Conservation (phyloP, 441 rosid genomes). For the Populus trichocarpa region DNA sequence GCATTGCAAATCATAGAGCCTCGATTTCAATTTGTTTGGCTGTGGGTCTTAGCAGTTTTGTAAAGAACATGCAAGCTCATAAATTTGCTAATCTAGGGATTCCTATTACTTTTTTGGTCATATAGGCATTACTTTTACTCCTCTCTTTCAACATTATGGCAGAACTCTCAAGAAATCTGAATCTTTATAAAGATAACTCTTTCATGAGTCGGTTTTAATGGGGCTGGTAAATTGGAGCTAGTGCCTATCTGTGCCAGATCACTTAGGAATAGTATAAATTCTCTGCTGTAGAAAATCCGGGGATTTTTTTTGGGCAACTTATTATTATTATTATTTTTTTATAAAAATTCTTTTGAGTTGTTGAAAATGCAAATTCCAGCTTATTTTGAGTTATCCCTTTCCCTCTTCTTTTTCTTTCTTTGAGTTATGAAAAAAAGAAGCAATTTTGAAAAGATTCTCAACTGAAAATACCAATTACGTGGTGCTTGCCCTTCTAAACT, state of each 20-base stretch:
- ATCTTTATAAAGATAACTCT: background rate
- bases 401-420: background rate
- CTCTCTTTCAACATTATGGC: background rate
- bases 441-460: background rate
- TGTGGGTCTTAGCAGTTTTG: no score
- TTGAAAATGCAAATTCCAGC: background rate
- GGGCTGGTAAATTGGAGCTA: background rate
- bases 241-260: background rate
- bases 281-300: background rate
- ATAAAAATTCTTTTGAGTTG: no score
- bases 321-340: background rate
- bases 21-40: no score
- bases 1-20: no score
- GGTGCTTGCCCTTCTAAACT: background rate
- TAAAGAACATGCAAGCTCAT: no score
- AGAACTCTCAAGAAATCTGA: background rate
- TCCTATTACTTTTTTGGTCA: no score
- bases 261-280: background rate
- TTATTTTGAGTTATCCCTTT: background rate
- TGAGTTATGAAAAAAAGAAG: background rate
- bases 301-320: background rate
- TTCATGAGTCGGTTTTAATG: background rate
- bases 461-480: background rate
- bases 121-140: background rate
- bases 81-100: no score